Conservation (phyloP, 2,329 filamentous ascomycete species). For the Corynespora cassiicola region DNA sequence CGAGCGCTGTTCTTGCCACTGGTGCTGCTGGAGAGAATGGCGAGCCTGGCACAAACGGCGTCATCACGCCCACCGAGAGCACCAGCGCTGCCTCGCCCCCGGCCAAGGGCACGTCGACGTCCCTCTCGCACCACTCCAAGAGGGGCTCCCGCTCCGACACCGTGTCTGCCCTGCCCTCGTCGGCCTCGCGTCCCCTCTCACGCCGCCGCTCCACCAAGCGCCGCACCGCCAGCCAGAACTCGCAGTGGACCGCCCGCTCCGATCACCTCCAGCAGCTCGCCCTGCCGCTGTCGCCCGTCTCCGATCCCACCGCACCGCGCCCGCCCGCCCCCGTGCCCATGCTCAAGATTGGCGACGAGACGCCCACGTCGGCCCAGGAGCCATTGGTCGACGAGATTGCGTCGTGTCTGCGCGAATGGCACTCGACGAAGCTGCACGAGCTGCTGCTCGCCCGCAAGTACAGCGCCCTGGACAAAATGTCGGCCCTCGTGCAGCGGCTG, state of each 20-base stretch:
- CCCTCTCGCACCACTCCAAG: conserved; percentile 20
- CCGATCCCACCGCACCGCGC: conserved; percentile 71
- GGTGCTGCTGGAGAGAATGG: conserved; percentile 26
- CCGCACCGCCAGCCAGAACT: conserved; percentile 42
- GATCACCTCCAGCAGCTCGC: conserved; percentile 46
- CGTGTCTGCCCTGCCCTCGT: conserved; percentile 28
- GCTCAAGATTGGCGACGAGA: conserved; percentile 97
- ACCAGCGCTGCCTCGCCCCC: conserved; percentile 35
- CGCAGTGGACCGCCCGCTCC: conserved; percentile 47
- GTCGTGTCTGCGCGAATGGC: conserved; percentile 96
- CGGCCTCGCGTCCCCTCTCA: conserved; percentile 33
- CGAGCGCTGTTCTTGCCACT: too few species aligned
- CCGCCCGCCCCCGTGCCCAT: conserved; percentile 94
- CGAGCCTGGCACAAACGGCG: conserved; percentile 42
- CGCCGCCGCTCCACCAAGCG: conserved; percentile 37
- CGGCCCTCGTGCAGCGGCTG: conserved; percentile 79
- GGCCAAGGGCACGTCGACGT: conserved; percentile 20
- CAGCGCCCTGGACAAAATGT: conserved; percentile 78
- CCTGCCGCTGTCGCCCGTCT: conserved; percentile 48
- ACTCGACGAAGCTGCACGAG: conserved; percentile 95
- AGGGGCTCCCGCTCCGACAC: conserved; percentile 32
- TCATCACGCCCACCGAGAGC: conserved; percentile 47
- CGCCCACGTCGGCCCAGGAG: conserved; percentile 85
- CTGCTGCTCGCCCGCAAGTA: conserved; percentile 86
- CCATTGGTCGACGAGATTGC: conserved; percentile 97